A percentile compares a stretch with the other conserved stretches of the same genome.
phyloP scores from a whole-genome alignment of 768 basidiomycete species.

The Serendipita indica region DNA sequence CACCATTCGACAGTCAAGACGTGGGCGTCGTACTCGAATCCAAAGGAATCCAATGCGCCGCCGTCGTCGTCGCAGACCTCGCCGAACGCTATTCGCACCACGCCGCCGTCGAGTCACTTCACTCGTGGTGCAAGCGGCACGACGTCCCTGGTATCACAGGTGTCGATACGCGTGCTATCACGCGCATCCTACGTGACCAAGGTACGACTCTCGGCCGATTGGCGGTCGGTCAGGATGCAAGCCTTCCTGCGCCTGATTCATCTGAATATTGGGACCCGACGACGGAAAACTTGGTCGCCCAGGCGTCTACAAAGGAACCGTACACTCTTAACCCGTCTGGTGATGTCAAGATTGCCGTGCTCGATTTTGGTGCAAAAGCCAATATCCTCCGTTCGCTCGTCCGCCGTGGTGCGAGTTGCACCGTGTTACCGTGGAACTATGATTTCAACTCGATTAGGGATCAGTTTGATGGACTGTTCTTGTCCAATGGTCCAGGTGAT shows the following conservation, averaged over 20 bases:
- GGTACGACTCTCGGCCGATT: slow-evolving; percentile 92
- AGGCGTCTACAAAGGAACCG: slow-evolving; percentile 71
- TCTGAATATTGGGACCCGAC: slow-evolving; percentile 91
- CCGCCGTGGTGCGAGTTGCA: slow-evolving; percentile 79
- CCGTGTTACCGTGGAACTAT: slow-evolving; percentile 94
- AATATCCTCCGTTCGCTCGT: slow-evolving; percentile 91
- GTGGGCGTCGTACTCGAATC: slow-evolving; percentile 87
- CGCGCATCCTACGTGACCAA: slow-evolving; percentile 82
- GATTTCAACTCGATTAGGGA: slow-evolving; percentile 89
- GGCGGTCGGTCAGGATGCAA: slow-evolving; percentile 61
- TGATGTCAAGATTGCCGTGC: slow-evolving; percentile 81
- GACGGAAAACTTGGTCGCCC: slow-evolving; percentile 81
- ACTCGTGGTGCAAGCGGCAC: slow-evolving; percentile 84
- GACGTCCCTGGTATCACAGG: slow-evolving; percentile 89
- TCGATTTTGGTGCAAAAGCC: slow-evolving; percentile 95
- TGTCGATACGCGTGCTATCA: slow-evolving; percentile 95
- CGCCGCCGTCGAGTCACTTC: slow-evolving; percentile 80
- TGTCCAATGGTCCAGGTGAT: slow-evolving; percentile 94
- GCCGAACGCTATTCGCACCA: slow-evolving; percentile 94
- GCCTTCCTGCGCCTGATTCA: slow-evolving; percentile 39
- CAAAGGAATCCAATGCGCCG: slow-evolving; percentile 76
- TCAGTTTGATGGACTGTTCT: slow-evolving; percentile 85
- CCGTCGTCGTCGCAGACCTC: slow-evolving; percentile 84
- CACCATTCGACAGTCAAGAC: slow-evolving; percentile 55
- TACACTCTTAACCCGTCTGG: slow-evolving; percentile 80